Evolutionary conservation across 768 basidiomycete species (phyloP), one percentile per base, ranked within the genome.

Genomic region (Russula compacta): DNA sequence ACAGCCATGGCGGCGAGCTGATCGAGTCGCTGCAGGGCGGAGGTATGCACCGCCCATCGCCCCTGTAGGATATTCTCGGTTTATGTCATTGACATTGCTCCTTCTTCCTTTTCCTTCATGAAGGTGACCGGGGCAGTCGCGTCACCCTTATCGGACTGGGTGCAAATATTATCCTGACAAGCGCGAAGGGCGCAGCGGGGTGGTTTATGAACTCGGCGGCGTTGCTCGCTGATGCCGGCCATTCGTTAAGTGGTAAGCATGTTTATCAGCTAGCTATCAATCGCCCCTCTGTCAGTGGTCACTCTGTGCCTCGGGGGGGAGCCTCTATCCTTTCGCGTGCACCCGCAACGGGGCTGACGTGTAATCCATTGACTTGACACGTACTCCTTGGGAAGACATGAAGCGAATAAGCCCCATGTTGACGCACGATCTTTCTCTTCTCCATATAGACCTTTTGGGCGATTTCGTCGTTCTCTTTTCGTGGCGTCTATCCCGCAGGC

Each of bases 381-480:
- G 19, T 36, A 35, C 32, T 6, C 33, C 21, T 19, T n/a, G 38
- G 38, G 38, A 19, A 5, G 5, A 40, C 7, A 1, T 19, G 12
- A 17, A 15, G 29, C 15, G 32, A 17, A 7, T 21, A 21, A 33
- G 33, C 39, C 33, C 51, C 29, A 33, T 52, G 38, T 43, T 60
- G 39, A 53, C 47, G 35, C 21, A 8, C n/a, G 3, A 11, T 0
- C 40, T 1, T 1, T 32, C 36, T 38, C 69, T 21, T 15, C 53
- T 42, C 24, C 24, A 29, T 29, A 9, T 10, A 88, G 89, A 94
- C 73, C 76, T 95, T 19, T 73, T 95, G 59, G 93, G 91, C 24
- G 97, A 95, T 75, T 86, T 95, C 69, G 92, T 95, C 58, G 93
- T 91, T 4, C 79, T 98, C 10, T 85, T 89, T 64, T 89, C 86